Evolutionary conservation across 805 yeast genomes (phyloP), one percentile per base, ranked within the genome.

Genomic region (Starmera quercuum): DNA sequence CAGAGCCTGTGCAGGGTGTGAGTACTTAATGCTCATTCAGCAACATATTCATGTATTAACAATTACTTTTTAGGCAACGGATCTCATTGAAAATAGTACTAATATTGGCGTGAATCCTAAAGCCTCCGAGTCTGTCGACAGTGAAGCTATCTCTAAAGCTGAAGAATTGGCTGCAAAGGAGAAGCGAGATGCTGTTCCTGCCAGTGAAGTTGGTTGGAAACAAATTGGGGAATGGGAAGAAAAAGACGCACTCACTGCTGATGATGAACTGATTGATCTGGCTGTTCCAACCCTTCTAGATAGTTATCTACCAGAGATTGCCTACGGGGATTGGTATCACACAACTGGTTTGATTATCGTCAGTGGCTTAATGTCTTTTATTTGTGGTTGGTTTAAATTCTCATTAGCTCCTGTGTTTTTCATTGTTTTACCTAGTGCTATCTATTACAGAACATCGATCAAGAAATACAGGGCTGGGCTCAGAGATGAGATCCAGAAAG

Each of bases 321-420:
- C 75, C 12, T 84, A 83, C 48, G 98, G 98, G 34, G 97, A 92
- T 53, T 92, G 98, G 98, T 92, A 81, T 53, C 97, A 92, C 56
- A 79, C 81, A 33, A 78, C 80, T n/a, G 95, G 74, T 0, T 68
- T 78, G 24, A 62, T 86, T 37, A 64, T 82, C 20, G 54, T 71
- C 16, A 86, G 82, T 6, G 87, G 83, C 0, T 53, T 83, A 11
- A 53, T 82, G 12, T 83, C 95, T 4, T 88, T 90, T 78, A 45
- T 79, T 3, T 47, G 84, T 26, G 99, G 97, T 8, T 73, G 79
- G 59, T 72, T 83, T 42, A 68, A 75, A 30, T 79, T 88, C 46
- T 75, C 87, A 6, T 49, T 88, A 35, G 92, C 92, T 8, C 85
- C 95, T 34, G 75, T 86, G 28, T 83, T 86, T 51, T 68, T 87